phyloP scores from a whole-genome alignment of 2,329 filamentous ascomycete species.

The Pestalotiopsis sp. region DNA sequence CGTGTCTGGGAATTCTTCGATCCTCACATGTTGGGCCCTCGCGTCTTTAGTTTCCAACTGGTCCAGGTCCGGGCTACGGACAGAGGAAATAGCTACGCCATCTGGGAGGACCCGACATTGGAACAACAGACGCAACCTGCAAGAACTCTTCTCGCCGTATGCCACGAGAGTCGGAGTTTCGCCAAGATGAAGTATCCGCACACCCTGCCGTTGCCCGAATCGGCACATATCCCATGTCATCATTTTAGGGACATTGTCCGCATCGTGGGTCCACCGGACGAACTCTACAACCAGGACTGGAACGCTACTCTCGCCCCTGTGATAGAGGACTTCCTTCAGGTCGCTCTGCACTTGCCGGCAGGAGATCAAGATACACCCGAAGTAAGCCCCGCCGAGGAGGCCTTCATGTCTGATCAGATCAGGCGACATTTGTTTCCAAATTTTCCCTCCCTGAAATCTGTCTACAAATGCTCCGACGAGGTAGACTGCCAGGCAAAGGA shows the following conservation, averaged over 20 bases:
- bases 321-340: background rate
- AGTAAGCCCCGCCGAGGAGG: background rate
- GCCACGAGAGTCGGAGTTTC: slow-evolving; percentile 32
- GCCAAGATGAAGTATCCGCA: slow-evolving; percentile 34
- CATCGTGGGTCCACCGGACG: slow-evolving; percentile 2
- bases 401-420: slow-evolving; percentile 8
- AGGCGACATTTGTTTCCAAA: background rate
- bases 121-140: slow-evolving; percentile 29
- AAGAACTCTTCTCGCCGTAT: slow-evolving; percentile 30
- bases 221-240: slow-evolving; percentile 27
- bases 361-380: background rate
- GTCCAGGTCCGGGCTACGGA: background rate
- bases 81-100: background rate
- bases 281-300: background rate
- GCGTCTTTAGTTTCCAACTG: slow-evolving; percentile 24
- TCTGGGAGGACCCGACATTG: slow-evolving; percentile 22
- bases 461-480: slow-evolving; percentile 19
- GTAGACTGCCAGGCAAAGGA: slow-evolving; percentile 2
- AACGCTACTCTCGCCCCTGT: background rate
- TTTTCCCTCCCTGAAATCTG: slow-evolving; percentile 12
- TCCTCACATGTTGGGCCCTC: slow-evolving; percentile 28
- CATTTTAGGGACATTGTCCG: slow-evolving; percentile 29
- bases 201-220: slow-evolving; percentile 21
- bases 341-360: background rate
- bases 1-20: slow-evolving; percentile 37